Evolutionary conservation across 148 eudicot genomes (phyloP).

Genomic region (Vaccinium myrtillus): DNA sequence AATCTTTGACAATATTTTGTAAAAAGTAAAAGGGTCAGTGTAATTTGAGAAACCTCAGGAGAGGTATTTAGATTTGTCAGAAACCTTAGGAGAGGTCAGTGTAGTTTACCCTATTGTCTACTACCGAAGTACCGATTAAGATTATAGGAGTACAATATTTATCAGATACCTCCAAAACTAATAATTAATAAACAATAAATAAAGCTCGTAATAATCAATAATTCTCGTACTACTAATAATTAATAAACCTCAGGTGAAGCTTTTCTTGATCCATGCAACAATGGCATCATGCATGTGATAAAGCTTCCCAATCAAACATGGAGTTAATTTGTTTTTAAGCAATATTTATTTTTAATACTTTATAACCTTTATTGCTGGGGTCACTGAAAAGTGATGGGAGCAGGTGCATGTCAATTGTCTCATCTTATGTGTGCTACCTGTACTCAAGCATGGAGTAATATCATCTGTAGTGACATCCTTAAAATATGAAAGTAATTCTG

Average conservation of each 20-base stretch:
- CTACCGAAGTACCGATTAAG: too few species aligned
- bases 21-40: too few species aligned
- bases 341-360: not conserved
- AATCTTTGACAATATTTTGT: too few species aligned
- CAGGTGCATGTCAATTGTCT: conserved; percentile 9
- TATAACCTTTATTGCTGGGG: not conserved
- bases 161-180: too few species aligned
- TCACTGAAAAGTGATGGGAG: not conserved
- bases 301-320: not conserved
- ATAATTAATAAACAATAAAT: too few species aligned
- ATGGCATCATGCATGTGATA: not conserved
- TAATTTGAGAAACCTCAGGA: too few species aligned
- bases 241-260: too few species aligned
- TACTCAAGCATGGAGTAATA: not conserved
- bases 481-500: not conserved
- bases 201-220: not conserved
- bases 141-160: too few species aligned
- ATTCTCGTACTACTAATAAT: too few species aligned
- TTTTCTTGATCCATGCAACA: not conserved
- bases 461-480: not conserved
- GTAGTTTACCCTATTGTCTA: too few species aligned
- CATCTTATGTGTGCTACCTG: not conserved
- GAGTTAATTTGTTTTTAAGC: not conserved
- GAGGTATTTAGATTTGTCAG: too few species aligned
- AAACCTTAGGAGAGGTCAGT: too few species aligned